Conservation (phyloP, 1,284 basidiomycete genomes). For the Sanguinoderma infundibulare region DNA sequence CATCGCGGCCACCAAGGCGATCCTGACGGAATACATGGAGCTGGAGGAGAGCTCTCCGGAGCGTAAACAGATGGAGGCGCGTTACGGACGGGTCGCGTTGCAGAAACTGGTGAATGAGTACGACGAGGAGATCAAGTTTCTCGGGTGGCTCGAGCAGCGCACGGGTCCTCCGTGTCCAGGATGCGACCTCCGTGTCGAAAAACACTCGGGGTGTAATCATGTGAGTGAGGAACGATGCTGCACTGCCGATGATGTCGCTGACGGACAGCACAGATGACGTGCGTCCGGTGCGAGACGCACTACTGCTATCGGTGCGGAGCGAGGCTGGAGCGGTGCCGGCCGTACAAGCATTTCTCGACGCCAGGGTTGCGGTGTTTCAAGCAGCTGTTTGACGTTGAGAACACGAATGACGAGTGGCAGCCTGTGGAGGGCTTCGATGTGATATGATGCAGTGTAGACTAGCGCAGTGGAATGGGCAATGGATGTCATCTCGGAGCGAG, state of each 20-base stretch:
- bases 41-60: conserved; percentile 51
- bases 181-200: conserved; percentile 73
- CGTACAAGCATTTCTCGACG: conserved; percentile 73
- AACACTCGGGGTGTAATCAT: conserved; percentile 77
- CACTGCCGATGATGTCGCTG: background rate
- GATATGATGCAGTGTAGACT: conserved; percentile 18
- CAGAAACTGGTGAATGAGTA: conserved; percentile 58
- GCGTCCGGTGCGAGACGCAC: conserved; percentile 67
- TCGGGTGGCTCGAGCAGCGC: conserved; percentile 62
- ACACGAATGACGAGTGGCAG: conserved; percentile 55
- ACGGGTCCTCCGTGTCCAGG: conserved; percentile 70
- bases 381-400: conserved; percentile 65
- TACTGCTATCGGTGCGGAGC: conserved; percentile 81
- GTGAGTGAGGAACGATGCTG: conserved; percentile 45
- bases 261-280: conserved; percentile 63
- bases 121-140: conserved; percentile 70
- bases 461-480: background rate
- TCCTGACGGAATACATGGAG: conserved; percentile 67
- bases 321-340: conserved; percentile 52
- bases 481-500: conserved; percentile 1
- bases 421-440: conserved; percentile 50
- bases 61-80: conserved; percentile 56
- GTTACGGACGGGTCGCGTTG: conserved; percentile 65
- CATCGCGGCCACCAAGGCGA: conserved; percentile 59
- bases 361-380: conserved; percentile 59